Percentiles rank a stretch among this genome's conserved stretches.
phyloP scores from a whole-genome alignment of 2,329 filamentous ascomycete genomes.

The Colletotrichum sp. region DNA sequence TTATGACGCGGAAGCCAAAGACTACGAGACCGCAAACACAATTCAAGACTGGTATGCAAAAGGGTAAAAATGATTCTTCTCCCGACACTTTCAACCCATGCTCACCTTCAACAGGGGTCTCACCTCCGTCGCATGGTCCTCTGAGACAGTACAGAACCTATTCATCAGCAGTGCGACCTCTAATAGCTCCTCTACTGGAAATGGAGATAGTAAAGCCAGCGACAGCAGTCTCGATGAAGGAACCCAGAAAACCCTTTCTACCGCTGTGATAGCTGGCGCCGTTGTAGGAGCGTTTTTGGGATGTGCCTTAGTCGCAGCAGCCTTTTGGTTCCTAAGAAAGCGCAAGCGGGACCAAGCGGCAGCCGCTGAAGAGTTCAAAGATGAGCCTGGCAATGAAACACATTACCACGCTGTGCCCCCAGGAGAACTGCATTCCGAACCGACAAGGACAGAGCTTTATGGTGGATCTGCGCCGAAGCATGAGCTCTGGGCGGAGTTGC shows the following conservation, averaged over 20 bases:
- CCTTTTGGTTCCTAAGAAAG: background rate
- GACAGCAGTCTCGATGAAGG: background rate
- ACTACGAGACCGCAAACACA: background rate
- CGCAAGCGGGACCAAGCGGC: background rate
- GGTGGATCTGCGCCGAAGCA: background rate
- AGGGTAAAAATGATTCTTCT: background rate
- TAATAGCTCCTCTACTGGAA: background rate
- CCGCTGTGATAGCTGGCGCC: background rate
- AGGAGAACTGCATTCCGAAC: background rate
- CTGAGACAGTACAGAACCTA: background rate
- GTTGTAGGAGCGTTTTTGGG: background rate
- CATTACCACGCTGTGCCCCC: background rate
- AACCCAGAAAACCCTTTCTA: background rate
- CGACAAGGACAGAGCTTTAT: background rate
- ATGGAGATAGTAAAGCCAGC: background rate
- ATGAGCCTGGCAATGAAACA: background rate
- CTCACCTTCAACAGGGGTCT: background rate
- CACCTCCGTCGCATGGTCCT: conserved; percentile 5
- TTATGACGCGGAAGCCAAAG: conserved; percentile 5
- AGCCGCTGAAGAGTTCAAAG: background rate
- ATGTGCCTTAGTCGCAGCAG: background rate
- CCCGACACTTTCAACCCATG: too few relatives aligned
- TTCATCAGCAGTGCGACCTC: background rate
- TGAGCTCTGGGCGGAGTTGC: background rate
- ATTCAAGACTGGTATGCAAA: conserved; percentile 11